A percentile compares a stretch with the other conserved stretches of the same genome.
Evolutionary conservation across 2,329 filamentous ascomycete genomes (phyloP).

Genomic region (Exophiala xenobiotica): DNA sequence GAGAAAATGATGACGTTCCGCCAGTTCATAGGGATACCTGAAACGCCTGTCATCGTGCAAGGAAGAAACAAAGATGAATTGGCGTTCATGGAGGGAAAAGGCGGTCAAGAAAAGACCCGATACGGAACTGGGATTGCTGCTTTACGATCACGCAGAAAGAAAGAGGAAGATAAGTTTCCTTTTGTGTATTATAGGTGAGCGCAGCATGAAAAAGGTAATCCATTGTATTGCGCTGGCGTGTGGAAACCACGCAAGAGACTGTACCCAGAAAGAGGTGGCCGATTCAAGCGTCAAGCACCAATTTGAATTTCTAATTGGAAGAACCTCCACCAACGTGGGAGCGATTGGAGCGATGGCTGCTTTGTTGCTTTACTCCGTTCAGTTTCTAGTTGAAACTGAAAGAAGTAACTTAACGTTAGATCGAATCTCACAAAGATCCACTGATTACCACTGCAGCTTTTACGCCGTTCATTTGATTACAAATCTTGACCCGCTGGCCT

Average conservation of each 20-base stretch:
- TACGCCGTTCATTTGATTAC: no score
- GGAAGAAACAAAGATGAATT: slow-evolving; percentile 16
- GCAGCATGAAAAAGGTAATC: background rate
- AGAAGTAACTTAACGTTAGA: no score
- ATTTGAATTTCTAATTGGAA: no score
- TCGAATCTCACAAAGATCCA: no score
- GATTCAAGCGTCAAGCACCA: no score
- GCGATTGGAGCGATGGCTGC: no score
- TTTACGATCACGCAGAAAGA: slow-evolving; percentile 8
- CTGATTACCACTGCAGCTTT: no score
- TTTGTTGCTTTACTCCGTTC: no score
- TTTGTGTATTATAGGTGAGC: slow-evolving; percentile 13
- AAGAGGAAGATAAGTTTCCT: slow-evolving; percentile 21
- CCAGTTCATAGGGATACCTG: slow-evolving; percentile 24
- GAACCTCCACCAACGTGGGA: no score
- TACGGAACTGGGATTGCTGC: background rate
- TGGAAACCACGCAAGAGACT: background rate
- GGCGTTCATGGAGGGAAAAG: slow-evolving; percentile 21
- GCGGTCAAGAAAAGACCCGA: background rate
- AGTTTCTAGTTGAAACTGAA: no score
- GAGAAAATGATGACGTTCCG: slow-evolving; percentile 18
- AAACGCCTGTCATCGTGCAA: slow-evolving; percentile 15
- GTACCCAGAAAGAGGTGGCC: no score
- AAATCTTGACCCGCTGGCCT: no score
- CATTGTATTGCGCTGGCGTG: background rate